These are phyloP conservation scores for Pythium rishiriense DNA, from an alignment of 352 stramenopile genomes.

Conservation along the genomic window DNA sequence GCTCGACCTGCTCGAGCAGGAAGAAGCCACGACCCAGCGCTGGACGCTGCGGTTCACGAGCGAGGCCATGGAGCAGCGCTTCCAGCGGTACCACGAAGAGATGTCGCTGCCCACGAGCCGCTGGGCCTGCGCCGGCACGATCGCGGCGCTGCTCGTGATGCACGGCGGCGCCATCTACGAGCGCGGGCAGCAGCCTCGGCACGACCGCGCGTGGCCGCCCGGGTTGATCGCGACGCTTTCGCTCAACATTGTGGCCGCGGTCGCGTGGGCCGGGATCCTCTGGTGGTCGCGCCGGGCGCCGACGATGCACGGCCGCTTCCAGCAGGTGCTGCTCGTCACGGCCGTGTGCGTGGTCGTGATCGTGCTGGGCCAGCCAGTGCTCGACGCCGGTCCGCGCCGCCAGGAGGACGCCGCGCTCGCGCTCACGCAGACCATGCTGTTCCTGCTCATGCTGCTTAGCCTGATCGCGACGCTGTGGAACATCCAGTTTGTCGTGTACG, in stretches of 20 bases:
- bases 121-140: constrained; percentile 33
- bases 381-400: not conserved
- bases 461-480: constrained; percentile 56
- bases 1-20: constrained; percentile 48
- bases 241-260: constrained; percentile 5
- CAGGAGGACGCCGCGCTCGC: constrained; percentile 26
- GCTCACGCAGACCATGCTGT: constrained; percentile 54
- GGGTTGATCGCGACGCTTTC: constrained; percentile 30
- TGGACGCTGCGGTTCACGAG: constrained; percentile 56
- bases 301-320: constrained; percentile 36
- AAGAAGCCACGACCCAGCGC: constrained; percentile 38
- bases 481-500: constrained; percentile 55
- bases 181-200: not conserved
- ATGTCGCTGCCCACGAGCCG: constrained; percentile 38
- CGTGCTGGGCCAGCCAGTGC: constrained; percentile 38
- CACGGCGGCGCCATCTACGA: constrained; percentile 40
- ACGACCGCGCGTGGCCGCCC: constrained; percentile 22
- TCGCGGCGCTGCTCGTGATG: constrained; percentile 39
- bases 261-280: constrained; percentile 25
- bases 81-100: constrained; percentile 66
- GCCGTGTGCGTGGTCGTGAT: constrained; percentile 38
- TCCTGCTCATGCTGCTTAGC: constrained; percentile 50
- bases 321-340: constrained; percentile 35
- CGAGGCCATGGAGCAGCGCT: constrained; percentile 45
- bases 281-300: constrained; percentile 22